These are phyloP conservation scores for Penicillium psychrofluorescens DNA, from an alignment of 495 filamentous ascomycete genomes.

Conservation along the genomic window DNA sequence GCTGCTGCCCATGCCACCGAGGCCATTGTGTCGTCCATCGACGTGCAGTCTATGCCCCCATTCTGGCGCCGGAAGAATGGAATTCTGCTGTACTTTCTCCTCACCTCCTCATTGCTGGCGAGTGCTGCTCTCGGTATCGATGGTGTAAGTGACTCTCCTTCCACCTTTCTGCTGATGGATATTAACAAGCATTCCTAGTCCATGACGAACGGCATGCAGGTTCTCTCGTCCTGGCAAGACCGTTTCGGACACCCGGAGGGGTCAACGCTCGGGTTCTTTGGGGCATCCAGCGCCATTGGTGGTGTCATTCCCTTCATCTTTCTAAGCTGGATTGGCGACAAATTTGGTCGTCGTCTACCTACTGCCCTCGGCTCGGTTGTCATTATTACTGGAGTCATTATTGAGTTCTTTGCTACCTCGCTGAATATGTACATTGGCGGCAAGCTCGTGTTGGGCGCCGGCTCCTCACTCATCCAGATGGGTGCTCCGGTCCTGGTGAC, in stretches of 20 bases:
- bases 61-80: slow-evolving; percentile 26
- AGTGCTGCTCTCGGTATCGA: slow-evolving; percentile 22
- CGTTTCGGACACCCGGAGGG: slow-evolving; percentile 40
- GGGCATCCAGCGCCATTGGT: slow-evolving; percentile 59
- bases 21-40: slow-evolving; percentile 18
- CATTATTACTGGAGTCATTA: slow-evolving; percentile 50
- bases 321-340: slow-evolving; percentile 51
- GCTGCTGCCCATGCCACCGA: slow-evolving; percentile 15
- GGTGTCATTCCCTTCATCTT: slow-evolving; percentile 54
- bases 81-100: slow-evolving; percentile 21
- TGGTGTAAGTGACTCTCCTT: slow-evolving; percentile 8
- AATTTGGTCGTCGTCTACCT: slow-evolving; percentile 50
- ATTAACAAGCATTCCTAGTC: slow-evolving; percentile 7
- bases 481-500: slow-evolving; percentile 57
- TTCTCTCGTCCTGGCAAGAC: slow-evolving; percentile 20
- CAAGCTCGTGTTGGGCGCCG: slow-evolving; percentile 49
- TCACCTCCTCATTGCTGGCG: slow-evolving; percentile 21
- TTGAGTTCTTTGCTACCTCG: slow-evolving; percentile 45
- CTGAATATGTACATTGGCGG: slow-evolving; percentile 30
- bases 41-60: slow-evolving; percentile 15
- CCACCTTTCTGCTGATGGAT: not conserved
- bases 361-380: slow-evolving; percentile 52
- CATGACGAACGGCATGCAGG: slow-evolving; percentile 29
- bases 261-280: slow-evolving; percentile 50
- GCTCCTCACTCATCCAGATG: slow-evolving; percentile 53